These are phyloP conservation scores for Leccinum glutinopallens DNA, from an alignment of 1,284 basidiomycete genomes.

Conservation along the genomic window DNA sequence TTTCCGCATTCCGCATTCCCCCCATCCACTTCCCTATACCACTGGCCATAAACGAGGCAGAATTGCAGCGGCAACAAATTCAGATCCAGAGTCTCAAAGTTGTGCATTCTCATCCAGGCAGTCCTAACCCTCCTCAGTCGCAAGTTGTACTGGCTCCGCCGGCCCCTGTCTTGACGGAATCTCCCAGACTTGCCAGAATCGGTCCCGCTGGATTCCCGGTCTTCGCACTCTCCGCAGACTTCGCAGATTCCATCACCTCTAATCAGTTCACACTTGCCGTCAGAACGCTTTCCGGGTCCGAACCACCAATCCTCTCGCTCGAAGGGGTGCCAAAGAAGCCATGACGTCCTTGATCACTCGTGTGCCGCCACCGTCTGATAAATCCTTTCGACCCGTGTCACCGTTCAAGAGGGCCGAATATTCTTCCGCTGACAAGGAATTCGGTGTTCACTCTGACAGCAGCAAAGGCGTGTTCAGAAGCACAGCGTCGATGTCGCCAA, in stretches of 20 bases:
- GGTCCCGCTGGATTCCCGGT: conserved; percentile 5
- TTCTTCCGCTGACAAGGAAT: conserved; percentile 28
- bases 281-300: not conserved
- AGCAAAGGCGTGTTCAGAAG: conserved; percentile 26
- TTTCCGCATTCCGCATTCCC: conserved; percentile 71
- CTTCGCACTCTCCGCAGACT: conserved; percentile 10
- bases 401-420: conserved; percentile 28
- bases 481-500: conserved; percentile 34
- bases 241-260: conserved; percentile 10
- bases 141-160: conserved; percentile 28
- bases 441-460: conserved; percentile 28
- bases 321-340: conserved; percentile 16
- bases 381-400: conserved; percentile 18
- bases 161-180: conserved; percentile 26
- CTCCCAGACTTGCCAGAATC: conserved; percentile 22
- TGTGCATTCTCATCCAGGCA: conserved; percentile 23
- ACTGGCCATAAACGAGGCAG: conserved; percentile 37
- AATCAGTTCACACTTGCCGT: conserved; percentile 5
- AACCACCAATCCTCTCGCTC: not conserved
- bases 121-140: conserved; percentile 26
- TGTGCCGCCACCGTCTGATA: conserved; percentile 22
- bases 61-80: conserved; percentile 34
- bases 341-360: conserved; percentile 25
- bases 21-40: conserved; percentile 72
- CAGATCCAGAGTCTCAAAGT: conserved; percentile 28